Evolutionary conservation across 2,329 filamentous ascomycete species (phyloP), one percentile per base, ranked within the genome.

Genomic region (Fusarium austroafricanum): DNA sequence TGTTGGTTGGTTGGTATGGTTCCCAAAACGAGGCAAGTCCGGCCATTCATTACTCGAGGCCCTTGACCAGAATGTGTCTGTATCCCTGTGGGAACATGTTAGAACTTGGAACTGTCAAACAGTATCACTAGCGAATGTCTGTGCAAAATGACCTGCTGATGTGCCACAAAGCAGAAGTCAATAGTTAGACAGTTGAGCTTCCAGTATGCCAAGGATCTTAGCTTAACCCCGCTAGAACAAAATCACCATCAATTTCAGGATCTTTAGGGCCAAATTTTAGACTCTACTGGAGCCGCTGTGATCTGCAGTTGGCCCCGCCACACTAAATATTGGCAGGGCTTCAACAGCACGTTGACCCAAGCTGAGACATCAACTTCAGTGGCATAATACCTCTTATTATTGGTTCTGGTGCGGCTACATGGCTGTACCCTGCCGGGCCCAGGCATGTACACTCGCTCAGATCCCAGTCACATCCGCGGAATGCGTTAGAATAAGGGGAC

Each of bases 211-310:
- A 33, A n/a, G 9, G 37, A 38, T 23, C 49, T 23, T 29, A 21
- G 37, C 26, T 51, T 20, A 29, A 44, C 49, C 35, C 49, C 49
- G 26, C 49, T 42, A 29, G 5, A n/a, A 42, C 46, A 51, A 23
- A 21, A 26, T 43, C n/a, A 43, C 40, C 35, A 51, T 23, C 23
- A 51, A 51, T 51, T 20, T 51, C 35, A 43, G n/a, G 17, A 29
- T 42, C 14, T 10, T 26, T 29, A 51, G 47, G 8, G 47, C 33
- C 35, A 35, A 51, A 51, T 43, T 40, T 44, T 33, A 23, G 21
- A 23, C 21, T 29, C 52, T 43, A 55, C 52, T 55, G 23, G 35
- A 55, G 52, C 44, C 52, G 43, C 18, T 43, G 23, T 55, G 52
- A 55, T 55, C 44, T 55, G 44, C 52, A 55, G 33, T 43, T 20